Evolutionary conservation across 1,284 basidiomycete species (phyloP).

Genomic region (Caloboletus inedulis): DNA sequence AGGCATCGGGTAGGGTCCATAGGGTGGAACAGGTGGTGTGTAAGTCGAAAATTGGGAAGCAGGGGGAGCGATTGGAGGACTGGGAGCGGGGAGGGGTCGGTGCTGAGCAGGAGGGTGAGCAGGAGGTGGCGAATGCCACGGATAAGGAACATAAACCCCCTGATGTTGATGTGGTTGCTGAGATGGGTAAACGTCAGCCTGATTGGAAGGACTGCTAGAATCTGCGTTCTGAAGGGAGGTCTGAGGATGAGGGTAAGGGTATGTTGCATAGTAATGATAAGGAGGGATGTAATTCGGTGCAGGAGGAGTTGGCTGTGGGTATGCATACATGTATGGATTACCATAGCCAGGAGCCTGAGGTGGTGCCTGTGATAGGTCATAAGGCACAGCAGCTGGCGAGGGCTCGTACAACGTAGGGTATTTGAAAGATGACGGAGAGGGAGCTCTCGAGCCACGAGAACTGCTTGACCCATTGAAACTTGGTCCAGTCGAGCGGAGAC

Average conservation of each 20-base stretch:
- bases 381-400: conserved; percentile 41
- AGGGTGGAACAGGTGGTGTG: conserved; percentile 35
- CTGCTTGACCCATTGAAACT: conserved; percentile 55
- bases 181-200: conserved; percentile 34
- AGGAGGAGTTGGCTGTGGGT: conserved; percentile 34
- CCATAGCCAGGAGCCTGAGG: conserved; percentile 38
- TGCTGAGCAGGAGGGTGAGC: conserved; percentile 32
- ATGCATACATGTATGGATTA: conserved; percentile 39
- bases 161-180: conserved; percentile 34
- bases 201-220: conserved; percentile 30
- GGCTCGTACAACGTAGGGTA: conserved; percentile 70
- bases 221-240: conserved; percentile 35
- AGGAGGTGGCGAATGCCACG: conserved; percentile 36
- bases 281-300: conserved; percentile 36
- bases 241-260: conserved; percentile 35
- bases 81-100: conserved; percentile 33
- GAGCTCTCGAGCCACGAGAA: conserved; percentile 64
- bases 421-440: conserved; percentile 66
- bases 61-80: conserved; percentile 32
- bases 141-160: conserved; percentile 39
- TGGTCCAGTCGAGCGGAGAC: conserved; percentile 49
- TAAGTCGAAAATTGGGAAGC: conserved; percentile 39
- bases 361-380: conserved; percentile 48
- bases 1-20: conserved; percentile 44
- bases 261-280: conserved; percentile 39